Conservation (phyloP, 202 grass and related monocot genomes). For the Schoenoplectus tabernaemontani region DNA sequence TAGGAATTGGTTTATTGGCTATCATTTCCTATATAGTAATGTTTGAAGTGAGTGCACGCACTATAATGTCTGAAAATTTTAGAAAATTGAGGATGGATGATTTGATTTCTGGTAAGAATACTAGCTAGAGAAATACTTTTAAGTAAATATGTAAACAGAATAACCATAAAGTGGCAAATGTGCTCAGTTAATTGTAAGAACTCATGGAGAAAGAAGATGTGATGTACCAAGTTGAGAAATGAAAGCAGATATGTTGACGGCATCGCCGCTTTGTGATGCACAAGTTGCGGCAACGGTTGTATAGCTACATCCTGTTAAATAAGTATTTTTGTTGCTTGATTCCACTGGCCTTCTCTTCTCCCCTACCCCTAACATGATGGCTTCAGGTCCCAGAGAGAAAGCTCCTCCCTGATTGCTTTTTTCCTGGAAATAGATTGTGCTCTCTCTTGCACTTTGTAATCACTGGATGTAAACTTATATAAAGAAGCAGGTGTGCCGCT, state of each 20-base stretch:
- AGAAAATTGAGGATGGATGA: not conserved
- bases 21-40: not conserved
- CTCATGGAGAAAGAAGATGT: not conserved
- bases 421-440: not conserved
- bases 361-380: not conserved
- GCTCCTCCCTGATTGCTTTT: not conserved
- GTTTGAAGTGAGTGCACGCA: not conserved
- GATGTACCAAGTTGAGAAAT: slow-evolving; percentile 10
- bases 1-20: not conserved
- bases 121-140: too few relatives aligned
- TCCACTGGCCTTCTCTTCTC: not conserved
- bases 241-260: slow-evolving; percentile 3
- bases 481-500: not conserved
- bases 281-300: not conserved
- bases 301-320: not conserved
- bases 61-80: not conserved
- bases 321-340: not conserved
- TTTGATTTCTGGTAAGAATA: too few relatives aligned
- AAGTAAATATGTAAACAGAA: too few relatives aligned
- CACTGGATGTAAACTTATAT: not conserved
- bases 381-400: not conserved
- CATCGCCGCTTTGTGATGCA: not conserved
- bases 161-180: not conserved
- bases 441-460: not conserved
- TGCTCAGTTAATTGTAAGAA: not conserved